phyloP scores from a whole-genome alignment of 176 grass and related monocot species.

The Urochloa ruziziensis region DNA sequence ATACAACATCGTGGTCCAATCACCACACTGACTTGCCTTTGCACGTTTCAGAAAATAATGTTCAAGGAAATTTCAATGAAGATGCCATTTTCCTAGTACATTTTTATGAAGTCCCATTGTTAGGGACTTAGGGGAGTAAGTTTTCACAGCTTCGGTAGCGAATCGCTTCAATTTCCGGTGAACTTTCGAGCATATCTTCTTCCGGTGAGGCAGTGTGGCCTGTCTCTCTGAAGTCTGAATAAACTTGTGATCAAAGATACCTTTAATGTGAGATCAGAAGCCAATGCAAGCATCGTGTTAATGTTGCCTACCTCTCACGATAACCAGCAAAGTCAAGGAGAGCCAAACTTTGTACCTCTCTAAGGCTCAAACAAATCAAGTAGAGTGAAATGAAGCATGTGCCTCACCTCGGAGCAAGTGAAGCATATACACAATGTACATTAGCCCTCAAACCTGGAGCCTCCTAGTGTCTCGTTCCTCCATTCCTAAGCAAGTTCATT shows the following conservation, averaged over 20 bases:
- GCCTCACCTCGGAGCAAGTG: conserved; percentile 27
- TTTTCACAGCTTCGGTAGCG: background rate
- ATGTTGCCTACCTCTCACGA: conserved; percentile 19
- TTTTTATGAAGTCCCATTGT: background rate
- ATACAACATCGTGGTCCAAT: too few species aligned
- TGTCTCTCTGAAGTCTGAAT: background rate
- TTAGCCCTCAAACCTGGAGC: background rate
- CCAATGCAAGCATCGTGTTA: conserved; percentile 33
- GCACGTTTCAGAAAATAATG: too few species aligned
- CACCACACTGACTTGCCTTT: too few species aligned
- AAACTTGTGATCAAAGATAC: conserved; percentile 19
- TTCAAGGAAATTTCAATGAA: background rate
- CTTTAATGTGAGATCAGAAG: conserved; percentile 10
- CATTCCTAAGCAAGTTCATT: conserved; percentile 35
- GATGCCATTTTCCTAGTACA: background rate
- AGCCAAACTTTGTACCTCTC: background rate
- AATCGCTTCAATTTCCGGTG: background rate
- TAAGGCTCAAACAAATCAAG: conserved; percentile 19
- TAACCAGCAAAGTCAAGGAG: conserved; percentile 19
- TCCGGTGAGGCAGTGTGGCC: background rate
- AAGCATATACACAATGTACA: background rate
- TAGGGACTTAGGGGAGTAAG: background rate
- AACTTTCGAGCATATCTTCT: background rate
- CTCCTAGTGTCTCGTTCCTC: conserved; percentile 15
- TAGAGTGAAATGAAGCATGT: conserved; percentile 33